These are phyloP conservation scores for Lipomyces spencermartinsiae DNA, from an alignment of 805 yeast genomes.

Conservation along the genomic window DNA sequence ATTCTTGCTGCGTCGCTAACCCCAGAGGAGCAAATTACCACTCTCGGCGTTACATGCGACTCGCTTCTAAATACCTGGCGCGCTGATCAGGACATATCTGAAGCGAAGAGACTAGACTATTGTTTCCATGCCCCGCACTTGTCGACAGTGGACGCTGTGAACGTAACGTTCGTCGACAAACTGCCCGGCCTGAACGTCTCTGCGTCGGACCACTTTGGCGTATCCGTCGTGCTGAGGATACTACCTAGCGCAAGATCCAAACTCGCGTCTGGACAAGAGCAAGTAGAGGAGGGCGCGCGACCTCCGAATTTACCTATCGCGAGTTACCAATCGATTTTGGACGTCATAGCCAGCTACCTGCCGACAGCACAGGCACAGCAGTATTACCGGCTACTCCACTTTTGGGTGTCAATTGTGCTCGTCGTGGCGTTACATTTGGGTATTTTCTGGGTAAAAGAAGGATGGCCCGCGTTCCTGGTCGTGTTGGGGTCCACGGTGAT, in stretches of 20 bases:
- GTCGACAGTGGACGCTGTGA: slow-evolving; percentile 63
- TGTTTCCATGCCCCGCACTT: slow-evolving; percentile 71
- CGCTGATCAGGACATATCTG: slow-evolving; percentile 54
- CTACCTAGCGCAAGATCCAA: slow-evolving; percentile 24
- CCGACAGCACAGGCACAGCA: slow-evolving; percentile 66
- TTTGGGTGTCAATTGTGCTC: slow-evolving; percentile 59
- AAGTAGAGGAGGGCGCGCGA: slow-evolving; percentile 29
- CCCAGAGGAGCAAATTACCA: slow-evolving; percentile 60
- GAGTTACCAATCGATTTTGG: slow-evolving; percentile 57
- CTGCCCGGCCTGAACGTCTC: slow-evolving; percentile 62
- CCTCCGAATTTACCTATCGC: slow-evolving; percentile 25
- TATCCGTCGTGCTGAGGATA: slow-evolving; percentile 44
- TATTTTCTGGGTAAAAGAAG: slow-evolving; percentile 62
- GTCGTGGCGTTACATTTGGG: slow-evolving; percentile 62
- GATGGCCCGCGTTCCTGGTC: slow-evolving; percentile 66
- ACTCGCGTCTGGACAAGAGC: slow-evolving; percentile 25
- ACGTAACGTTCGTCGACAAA: slow-evolving; percentile 74
- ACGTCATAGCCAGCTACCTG: slow-evolving; percentile 55
- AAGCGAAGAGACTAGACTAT: slow-evolving; percentile 90
- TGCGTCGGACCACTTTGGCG: slow-evolving; percentile 91
- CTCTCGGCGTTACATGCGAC: slow-evolving; percentile 91
- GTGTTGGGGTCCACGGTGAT: slow-evolving; percentile 61
- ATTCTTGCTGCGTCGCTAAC: slow-evolving; percentile 25
- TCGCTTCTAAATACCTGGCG: slow-evolving; percentile 90
- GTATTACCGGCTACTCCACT: slow-evolving; percentile 69